Conservation (phyloP, 176 grass and related monocot genomes). For the Microstegium vimineum region DNA sequence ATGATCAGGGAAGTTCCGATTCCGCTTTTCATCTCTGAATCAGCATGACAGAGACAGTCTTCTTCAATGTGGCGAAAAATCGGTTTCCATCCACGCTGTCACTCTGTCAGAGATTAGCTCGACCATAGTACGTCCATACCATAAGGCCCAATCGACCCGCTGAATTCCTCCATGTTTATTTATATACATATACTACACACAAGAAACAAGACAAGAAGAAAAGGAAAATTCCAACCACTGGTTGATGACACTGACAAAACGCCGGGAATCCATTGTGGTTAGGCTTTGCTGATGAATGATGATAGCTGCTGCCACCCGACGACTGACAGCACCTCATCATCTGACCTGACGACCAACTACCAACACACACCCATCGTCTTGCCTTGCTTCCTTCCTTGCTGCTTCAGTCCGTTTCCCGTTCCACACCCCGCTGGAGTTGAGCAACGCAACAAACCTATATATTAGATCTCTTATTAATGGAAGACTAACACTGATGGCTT, state of each 20-base stretch:
- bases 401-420: background rate
- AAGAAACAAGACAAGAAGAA: background rate
- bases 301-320: conserved; percentile 1
- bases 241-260: conserved; percentile 5
- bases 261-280: background rate
- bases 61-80: background rate
- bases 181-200: background rate
- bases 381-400: background rate
- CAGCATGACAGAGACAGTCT: conserved; percentile 17
- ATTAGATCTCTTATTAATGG: too few relatives aligned
- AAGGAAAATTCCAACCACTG: conserved; percentile 15
- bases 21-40: background rate
- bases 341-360: conserved; percentile 22
- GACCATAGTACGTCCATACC: background rate
- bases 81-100: background rate
- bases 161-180: background rate
- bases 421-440: background rate
- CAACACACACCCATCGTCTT: background rate
- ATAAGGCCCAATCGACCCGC: conserved; percentile 2
- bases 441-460: too few relatives aligned
- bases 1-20: background rate
- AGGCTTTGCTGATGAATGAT: background rate
- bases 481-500: too few relatives aligned
- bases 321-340: conserved; percentile 14
- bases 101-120: background rate